phyloP scores from a whole-genome alignment of 306 rosid genomes.

The Ceratonia siliqua region DNA sequence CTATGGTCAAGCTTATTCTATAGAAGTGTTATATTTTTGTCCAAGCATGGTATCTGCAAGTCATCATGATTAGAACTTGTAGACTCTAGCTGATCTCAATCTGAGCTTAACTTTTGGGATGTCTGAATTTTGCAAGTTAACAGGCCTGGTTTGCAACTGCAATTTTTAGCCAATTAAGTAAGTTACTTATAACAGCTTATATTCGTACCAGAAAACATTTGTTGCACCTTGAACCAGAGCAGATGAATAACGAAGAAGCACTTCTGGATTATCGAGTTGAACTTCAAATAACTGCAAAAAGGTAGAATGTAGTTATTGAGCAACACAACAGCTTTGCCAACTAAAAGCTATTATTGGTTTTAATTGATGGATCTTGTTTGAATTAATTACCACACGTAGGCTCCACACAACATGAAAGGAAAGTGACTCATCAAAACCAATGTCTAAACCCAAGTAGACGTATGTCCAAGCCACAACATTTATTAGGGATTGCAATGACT shows the following conservation, averaged over 20 bases:
- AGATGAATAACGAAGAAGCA: constrained; percentile 91
- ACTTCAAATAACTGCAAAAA: constrained; percentile 84
- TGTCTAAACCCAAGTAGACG: not conserved
- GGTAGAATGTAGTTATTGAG: constrained; percentile 28
- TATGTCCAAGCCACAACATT: not conserved
- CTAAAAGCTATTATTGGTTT: not conserved
- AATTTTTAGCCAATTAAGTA: constrained; percentile 19
- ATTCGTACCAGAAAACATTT: constrained; percentile 86
- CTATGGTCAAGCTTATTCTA: not conserved
- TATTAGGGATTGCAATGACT: not conserved
- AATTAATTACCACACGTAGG: not conserved
- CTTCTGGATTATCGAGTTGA: constrained; percentile 77
- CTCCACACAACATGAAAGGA: not conserved
- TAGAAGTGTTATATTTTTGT: not conserved
- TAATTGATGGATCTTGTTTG: not conserved
- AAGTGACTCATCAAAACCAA: not conserved
- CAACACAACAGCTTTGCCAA: not conserved
- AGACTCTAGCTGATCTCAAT: constrained; percentile 24
- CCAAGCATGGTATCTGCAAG: constrained; percentile 1
- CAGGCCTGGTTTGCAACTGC: not conserved
- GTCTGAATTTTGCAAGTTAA: not conserved
- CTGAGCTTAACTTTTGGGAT: constrained; percentile 5
- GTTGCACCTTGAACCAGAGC: constrained; percentile 99
- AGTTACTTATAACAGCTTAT: not conserved
- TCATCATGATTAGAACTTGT: not conserved